Evolutionary conservation across 108 stramenopile species (phyloP).

Genomic region (Heterococcus sp.): DNA sequence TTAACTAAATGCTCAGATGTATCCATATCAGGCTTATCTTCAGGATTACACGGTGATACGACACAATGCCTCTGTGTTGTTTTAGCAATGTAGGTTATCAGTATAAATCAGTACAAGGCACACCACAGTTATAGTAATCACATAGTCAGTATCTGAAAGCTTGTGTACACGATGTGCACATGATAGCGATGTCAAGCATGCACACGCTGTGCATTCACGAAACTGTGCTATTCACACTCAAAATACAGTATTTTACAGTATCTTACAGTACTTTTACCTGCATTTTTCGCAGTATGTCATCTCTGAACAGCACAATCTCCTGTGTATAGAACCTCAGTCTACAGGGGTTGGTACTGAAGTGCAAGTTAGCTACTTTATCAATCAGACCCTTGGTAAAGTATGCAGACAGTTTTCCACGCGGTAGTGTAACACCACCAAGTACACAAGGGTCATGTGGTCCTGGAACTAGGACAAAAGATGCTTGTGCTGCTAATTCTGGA

Average conservation of each 20-base stretch:
- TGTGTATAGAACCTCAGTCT: slow-evolving; percentile 74
- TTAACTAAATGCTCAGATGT: slow-evolving; percentile 54
- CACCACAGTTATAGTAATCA: too few relatives aligned
- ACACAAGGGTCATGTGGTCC: slow-evolving; percentile 78
- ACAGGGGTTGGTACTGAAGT: slow-evolving; percentile 70
- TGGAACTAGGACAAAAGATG: slow-evolving; percentile 79
- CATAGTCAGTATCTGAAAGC: too few relatives aligned
- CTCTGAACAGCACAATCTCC: slow-evolving; percentile 81
- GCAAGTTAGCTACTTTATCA: slow-evolving; percentile 27
- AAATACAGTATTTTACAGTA: too few relatives aligned
- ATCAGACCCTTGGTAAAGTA: slow-evolving; percentile 58
- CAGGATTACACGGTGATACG: slow-evolving; percentile 54
- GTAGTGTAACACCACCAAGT: slow-evolving; percentile 54
- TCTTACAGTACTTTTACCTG: too few relatives aligned
- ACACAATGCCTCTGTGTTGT: slow-evolving; percentile 63
- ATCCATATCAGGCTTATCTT: slow-evolving; percentile 28
- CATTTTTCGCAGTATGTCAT: slow-evolving; percentile 78
- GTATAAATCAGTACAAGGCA: too few relatives aligned
- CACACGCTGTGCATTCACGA: too few relatives aligned
- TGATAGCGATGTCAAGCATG: too few relatives aligned
- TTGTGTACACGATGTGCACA: too few relatives aligned
- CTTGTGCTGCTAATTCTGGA: slow-evolving; percentile 60
- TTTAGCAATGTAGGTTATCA: too few relatives aligned
- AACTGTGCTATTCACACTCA: too few relatives aligned
- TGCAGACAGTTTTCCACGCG: slow-evolving; percentile 65